A percentile compares a stretch with the other conserved stretches of the same genome.
Evolutionary conservation across 73 alveolate genomes (phyloP).

Genomic region (Breviolum minutum): DNA sequence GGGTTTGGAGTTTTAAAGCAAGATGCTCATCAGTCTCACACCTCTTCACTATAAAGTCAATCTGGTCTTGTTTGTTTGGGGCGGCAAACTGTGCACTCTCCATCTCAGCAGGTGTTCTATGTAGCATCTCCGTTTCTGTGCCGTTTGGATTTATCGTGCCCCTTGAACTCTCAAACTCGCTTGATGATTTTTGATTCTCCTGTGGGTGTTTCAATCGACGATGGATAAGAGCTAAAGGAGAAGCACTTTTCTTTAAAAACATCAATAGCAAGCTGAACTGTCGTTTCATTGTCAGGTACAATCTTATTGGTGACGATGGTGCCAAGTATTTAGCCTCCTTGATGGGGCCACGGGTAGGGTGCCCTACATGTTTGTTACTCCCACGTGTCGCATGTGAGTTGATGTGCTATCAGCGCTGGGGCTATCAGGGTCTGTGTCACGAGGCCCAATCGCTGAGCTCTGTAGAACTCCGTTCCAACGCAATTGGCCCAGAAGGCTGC

Average conservation of each 20-base stretch:
- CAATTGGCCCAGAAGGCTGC: conserved; percentile 65
- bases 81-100: no score
- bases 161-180: neutral
- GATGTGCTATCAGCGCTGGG: neutral
- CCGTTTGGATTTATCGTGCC: conserved; percentile 84
- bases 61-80: no score
- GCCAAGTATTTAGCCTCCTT: conserved; percentile 64
- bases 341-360: conserved; percentile 42
- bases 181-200: no score
- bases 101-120: conserved; percentile 28
- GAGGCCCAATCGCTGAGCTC: neutral
- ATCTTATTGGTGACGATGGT: conserved; percentile 61
- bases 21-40: no score
- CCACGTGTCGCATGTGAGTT: neutral
- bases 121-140: conserved; percentile 57
- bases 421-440: neutral
- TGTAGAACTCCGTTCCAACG: conserved; percentile 52
- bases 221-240: no score
- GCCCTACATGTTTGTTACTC: neutral
- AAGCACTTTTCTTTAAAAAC: no score
- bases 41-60: neutral
- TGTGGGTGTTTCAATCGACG: no score
- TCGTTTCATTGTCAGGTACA: conserved; percentile 28
- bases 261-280: neutral
- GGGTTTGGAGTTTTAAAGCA: no score